Conservation (phyloP, 306 rosid genomes). For the Argentina anserina region DNA sequence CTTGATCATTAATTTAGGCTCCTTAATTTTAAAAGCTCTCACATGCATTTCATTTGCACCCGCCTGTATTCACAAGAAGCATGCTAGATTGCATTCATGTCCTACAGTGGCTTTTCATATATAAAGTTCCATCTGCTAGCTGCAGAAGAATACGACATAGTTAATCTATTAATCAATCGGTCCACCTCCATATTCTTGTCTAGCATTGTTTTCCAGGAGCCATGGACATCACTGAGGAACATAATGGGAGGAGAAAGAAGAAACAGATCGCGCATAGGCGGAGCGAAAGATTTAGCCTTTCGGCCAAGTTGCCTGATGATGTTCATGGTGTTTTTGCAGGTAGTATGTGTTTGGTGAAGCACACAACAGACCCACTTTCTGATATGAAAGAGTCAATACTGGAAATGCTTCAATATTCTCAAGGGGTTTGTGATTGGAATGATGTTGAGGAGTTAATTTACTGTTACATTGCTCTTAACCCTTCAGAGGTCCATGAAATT, state of each 20-base stretch:
- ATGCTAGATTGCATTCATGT: neutral
- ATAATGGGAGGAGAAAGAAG: neutral
- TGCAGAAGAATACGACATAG: neutral
- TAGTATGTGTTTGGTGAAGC: constrained; percentile 32
- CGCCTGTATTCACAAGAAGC: neutral
- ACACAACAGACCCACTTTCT: constrained; percentile 25
- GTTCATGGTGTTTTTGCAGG: constrained; percentile 34
- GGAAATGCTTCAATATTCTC: constrained; percentile 26
- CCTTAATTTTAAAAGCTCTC: neutral
- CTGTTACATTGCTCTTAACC: constrained; percentile 43
- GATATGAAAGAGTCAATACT: constrained; percentile 35
- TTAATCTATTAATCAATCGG: no score
- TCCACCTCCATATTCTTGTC: neutral
- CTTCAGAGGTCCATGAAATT: constrained; percentile 28
- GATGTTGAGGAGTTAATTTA: constrained; percentile 45
- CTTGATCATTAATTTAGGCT: no score
- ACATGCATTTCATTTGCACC: neutral
- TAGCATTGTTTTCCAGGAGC: constrained; percentile 17
- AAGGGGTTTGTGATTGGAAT: constrained; percentile 31
- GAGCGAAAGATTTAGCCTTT: constrained; percentile 28
- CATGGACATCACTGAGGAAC: constrained; percentile 21
- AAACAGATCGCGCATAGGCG: constrained; percentile 5
- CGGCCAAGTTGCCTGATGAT: constrained; percentile 43
- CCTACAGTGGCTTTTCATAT: neutral
- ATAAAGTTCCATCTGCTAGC: neutral